Evolutionary conservation across 179 eudicot genomes (phyloP), one percentile per base, ranked within the genome.

Genomic region (Spinacia oleracea): DNA sequence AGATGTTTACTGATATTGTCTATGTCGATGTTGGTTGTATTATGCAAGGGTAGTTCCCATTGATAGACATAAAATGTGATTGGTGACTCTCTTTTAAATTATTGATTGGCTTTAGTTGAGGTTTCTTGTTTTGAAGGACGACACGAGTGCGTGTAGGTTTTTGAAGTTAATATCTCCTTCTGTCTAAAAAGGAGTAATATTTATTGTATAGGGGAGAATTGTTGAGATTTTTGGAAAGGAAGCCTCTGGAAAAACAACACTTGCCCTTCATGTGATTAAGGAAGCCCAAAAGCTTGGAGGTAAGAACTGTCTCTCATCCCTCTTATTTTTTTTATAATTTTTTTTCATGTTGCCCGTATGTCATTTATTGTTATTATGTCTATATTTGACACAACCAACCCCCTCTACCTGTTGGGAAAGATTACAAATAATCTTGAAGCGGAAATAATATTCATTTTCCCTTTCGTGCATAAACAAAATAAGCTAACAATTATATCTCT

Each of bases 231-330:
- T 84, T 81, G 99, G 99, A 74, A 92, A 87, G 84, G 99, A 96
- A 84, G 94, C 98, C 70, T 96, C 99, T 42, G 99, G 99, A 35
- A 96, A 96, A 89, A 94, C 99, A 46, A 96, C 99, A 35, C 90
- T 96, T 68, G 98, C 97, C 31, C 86, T 96, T 65, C 97, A 96
- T 81, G 83, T 94, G 78, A 90, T 96, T 62, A 96, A 81, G 85
- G 99, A 96, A 87, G 98, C 99, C 80, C 99, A 96, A 79, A 92
- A 92, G 85, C 91, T 86, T 86, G 98, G 98, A 86, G 99, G 99
- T 94, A 75, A 68, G 56, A 72, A 50, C 14, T 9, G 21, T 77
- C n/a, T 70, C 21, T 25, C 42, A 38, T 63, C 55, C 70, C 45
- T 50, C 65, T n/a, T n/a, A n/a, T n/a, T n/a, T n/a, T n/a, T n/a